phyloP scores from a whole-genome alignment of 2,329 filamentous ascomycete species.

The Colletotrichum sp. region DNA sequence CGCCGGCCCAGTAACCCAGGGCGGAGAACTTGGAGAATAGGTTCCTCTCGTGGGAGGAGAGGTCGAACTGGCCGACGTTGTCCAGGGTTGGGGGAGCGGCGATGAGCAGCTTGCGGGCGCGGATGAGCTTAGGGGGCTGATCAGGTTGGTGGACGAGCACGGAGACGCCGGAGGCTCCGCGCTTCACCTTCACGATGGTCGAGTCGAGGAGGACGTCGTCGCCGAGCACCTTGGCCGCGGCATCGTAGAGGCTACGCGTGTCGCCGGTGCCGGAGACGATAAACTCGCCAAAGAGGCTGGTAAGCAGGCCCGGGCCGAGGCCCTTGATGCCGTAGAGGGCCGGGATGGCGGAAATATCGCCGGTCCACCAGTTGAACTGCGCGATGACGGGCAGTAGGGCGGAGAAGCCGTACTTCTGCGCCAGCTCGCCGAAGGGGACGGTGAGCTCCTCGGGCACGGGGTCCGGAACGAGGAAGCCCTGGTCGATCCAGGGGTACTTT shows the following conservation, averaged over 20 bases:
- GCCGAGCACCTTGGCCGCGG: constrained; percentile 29
- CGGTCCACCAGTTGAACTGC: constrained; percentile 39
- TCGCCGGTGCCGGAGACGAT: constrained; percentile 23
- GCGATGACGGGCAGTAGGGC: constrained; percentile 37
- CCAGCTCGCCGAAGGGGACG: constrained; percentile 44
- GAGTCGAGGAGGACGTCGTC: constrained; percentile 30
- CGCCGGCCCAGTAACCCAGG: constrained; percentile 33
- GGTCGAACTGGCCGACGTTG: constrained; percentile 34
- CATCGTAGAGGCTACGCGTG: constrained; percentile 29
- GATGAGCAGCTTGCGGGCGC: constrained; percentile 33
- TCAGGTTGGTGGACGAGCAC: constrained; percentile 20
- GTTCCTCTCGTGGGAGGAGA: constrained; percentile 31
- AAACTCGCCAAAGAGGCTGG: constrained; percentile 24
- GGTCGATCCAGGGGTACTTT: constrained; percentile 19
- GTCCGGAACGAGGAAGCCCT: constrained; percentile 42
- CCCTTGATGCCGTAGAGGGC: constrained; percentile 44
- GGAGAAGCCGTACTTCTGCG: constrained; percentile 43
- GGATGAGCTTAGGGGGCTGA: background rate
- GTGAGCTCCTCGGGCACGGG: constrained; percentile 49
- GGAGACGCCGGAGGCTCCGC: constrained; percentile 28
- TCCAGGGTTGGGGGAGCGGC: constrained; percentile 37
- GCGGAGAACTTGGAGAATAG: constrained; percentile 39
- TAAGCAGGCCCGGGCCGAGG: constrained; percentile 25
- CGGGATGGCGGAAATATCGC: constrained; percentile 40
- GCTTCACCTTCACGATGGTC: constrained; percentile 23